These are phyloP conservation scores for Saturnispora galanensis DNA, from an alignment of 805 yeast genomes.

Conservation along the genomic window DNA sequence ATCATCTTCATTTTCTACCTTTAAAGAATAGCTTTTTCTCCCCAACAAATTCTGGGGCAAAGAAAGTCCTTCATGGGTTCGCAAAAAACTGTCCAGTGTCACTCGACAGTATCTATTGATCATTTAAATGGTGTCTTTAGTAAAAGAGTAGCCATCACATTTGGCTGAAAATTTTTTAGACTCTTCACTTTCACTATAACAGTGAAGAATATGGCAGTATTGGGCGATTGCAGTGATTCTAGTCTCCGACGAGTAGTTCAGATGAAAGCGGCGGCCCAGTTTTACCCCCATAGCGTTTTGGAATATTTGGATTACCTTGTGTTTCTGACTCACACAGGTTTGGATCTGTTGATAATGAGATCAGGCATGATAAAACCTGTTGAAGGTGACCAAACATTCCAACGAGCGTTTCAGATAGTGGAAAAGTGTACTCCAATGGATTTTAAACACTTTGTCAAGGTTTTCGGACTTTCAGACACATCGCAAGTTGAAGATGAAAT, in stretches of 20 bases:
- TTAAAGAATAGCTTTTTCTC: no score
- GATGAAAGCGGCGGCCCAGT: background rate
- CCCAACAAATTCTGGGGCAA: no score
- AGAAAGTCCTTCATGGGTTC: no score
- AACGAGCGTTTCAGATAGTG: background rate
- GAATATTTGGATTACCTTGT: slow-evolving; percentile 2
- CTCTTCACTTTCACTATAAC: background rate
- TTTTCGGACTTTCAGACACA: no score
- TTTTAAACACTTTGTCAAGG: background rate
- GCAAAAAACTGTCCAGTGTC: no score
- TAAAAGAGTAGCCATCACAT: no score
- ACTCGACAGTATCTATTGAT: no score
- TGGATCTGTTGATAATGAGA: background rate
- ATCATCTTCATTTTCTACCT: no score
- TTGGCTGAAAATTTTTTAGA: slow-evolving; percentile 1
- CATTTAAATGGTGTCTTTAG: no score
- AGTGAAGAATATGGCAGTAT: background rate
- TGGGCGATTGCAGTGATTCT: background rate
- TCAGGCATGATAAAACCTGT: background rate
- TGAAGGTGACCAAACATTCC: background rate
- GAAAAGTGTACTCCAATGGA: background rate
- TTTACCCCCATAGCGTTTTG: slow-evolving; percentile 1
- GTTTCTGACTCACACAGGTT: background rate
- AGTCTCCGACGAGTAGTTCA: background rate
- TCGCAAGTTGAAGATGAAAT: no score